Base-by-base conservation (phyloP, 352 stramenopile genomes). In the Pythium diclinum region DNA sequence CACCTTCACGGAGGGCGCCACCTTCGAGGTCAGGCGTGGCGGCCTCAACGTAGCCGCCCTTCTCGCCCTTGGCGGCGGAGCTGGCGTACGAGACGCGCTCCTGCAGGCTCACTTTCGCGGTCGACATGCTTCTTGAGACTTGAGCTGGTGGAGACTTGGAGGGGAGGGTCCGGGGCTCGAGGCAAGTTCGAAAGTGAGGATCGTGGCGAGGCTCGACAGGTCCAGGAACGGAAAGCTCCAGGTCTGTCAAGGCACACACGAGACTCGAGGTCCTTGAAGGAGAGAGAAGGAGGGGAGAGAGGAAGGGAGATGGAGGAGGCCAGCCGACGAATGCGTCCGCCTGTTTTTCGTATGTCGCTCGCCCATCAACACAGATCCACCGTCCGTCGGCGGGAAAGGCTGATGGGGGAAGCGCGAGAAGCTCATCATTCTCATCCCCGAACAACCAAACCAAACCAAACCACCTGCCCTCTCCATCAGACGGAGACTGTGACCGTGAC, bases 11-110 rank as follows among this genome's bases (percentile, higher is more conserved):
- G 5, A 78, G 61, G 19, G 67, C 63, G 21, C 67, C 71, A 17
- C 38, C 62, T 34, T 65, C 59, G 30, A 61, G 13, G 5, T 57
- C 38, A 3, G 58, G 56, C 11, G 65, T 67, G 17, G 16, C 17
- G 10, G 55, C 23, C 3, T 49, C 58, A 16, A 13, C 38, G 44
- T 61, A 64, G 3, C 17, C 62, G 42, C 32, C 52, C 14, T 25
- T 48, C 30, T 62, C 56, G 11, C 65, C 51, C 65, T 71, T 71
- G 52, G 51, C 58, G 9, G 65, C 61, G 16, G 65, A 71, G 65
- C 59, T 71, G 3, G 65, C 30, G 65, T 71, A 71, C 51, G 65
- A 71, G 52, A 67, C 33, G n/a, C 65, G 65, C 65, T 71, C 65
- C 42, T 49, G 49, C 21, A 71, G 51, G 36, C 42, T 44, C 21